phyloP scores from a whole-genome alignment of 305 asterid species.

The Stenogyne calaminthoides region DNA sequence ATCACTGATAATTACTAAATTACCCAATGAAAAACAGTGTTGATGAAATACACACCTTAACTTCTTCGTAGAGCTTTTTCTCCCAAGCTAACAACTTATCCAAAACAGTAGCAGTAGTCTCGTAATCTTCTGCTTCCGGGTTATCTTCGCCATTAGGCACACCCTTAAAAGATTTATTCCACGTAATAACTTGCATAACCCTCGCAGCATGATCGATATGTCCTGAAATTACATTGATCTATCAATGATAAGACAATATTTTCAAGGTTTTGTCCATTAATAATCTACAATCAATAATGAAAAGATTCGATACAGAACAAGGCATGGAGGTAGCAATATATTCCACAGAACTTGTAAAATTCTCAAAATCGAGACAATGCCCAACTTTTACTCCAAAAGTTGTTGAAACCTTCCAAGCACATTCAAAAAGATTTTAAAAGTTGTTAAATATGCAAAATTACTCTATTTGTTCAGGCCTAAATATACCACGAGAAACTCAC shows the following conservation, averaged over 20 bases:
- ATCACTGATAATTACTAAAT: neutral
- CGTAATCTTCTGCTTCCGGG: conserved; percentile 60
- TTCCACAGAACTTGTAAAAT: conserved; percentile 11
- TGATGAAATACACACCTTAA: conserved; percentile 54
- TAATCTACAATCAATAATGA: neutral
- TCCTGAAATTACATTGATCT: conserved; percentile 53
- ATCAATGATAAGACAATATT: neutral
- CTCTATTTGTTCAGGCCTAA: neutral
- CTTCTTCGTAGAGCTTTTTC: conserved; percentile 97
- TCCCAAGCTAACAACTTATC: conserved; percentile 99
- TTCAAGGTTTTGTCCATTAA: neutral
- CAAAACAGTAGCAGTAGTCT: conserved; percentile 95
- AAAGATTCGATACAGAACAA: neutral
- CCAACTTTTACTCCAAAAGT: neutral
- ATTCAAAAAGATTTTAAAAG: neutral
- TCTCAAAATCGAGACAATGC: neutral
- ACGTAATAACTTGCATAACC: conserved; percentile 96
- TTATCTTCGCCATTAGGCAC: conserved; percentile 64
- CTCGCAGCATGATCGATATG: conserved; percentile 94
- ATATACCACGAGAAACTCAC: neutral
- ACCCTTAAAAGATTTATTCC: conserved; percentile 93
- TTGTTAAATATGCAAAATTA: neutral
- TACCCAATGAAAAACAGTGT: neutral
- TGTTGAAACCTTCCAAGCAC: neutral
- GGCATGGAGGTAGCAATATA: neutral